Conservation (phyloP, 1,139 yeast species). For the Diutina pseudorugosa region DNA sequence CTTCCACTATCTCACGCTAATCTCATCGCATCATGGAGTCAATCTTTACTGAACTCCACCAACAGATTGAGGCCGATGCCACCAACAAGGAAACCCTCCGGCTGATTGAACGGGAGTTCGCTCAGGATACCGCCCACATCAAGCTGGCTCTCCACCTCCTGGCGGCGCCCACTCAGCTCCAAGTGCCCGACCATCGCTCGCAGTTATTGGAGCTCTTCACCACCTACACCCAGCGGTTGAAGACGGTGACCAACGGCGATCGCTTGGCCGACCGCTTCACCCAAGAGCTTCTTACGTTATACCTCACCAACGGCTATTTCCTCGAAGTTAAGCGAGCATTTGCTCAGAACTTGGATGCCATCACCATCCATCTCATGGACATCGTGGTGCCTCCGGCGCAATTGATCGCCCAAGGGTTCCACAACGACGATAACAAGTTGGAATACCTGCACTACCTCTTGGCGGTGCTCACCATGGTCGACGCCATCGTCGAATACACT, state of each 20-base stretch:
- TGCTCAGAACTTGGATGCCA: background rate
- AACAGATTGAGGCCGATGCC: background rate
- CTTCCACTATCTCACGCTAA: background rate
- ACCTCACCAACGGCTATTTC: slow-evolving; percentile 3
- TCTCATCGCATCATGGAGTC: slow-evolving; percentile 3
- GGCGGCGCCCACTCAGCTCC: background rate
- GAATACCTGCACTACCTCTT: slow-evolving; percentile 11
- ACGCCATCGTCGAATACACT: slow-evolving; percentile 19
- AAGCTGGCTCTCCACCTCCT: slow-evolving; percentile 2
- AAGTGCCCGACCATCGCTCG: background rate
- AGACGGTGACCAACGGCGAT: background rate
- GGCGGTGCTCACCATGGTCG: slow-evolving; percentile 15
- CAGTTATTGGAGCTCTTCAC: background rate
- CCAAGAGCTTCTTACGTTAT: background rate
- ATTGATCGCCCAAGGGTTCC: background rate
- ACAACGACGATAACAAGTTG: background rate
- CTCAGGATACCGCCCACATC: background rate
- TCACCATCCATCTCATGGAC: background rate
- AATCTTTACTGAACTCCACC: background rate
- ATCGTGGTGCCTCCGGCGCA: background rate
- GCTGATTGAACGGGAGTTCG: background rate
- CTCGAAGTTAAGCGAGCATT: background rate
- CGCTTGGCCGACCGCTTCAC: background rate
- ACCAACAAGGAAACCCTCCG: background rate
- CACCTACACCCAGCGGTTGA: background rate